Evolutionary conservation across 352 stramenopile genomes (phyloP).

Genomic region (Phytophthora fragariaefolia): DNA sequence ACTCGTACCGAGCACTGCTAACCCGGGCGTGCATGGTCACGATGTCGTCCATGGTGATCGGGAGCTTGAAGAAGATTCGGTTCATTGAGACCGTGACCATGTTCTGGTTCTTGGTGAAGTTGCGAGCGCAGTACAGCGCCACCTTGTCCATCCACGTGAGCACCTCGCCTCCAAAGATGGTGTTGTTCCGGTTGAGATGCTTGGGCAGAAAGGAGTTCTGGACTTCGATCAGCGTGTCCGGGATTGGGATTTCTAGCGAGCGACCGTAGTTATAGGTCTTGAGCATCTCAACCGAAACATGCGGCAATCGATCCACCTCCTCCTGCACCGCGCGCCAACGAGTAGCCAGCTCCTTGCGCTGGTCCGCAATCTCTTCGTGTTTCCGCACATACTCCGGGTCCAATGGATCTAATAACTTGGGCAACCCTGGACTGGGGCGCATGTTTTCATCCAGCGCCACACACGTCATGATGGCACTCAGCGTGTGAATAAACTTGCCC

Average conservation of each 20-base stretch:
- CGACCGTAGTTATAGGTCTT: constrained; percentile 46
- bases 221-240: constrained; percentile 74
- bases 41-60: constrained; percentile 71
- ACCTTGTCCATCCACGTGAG: constrained; percentile 78
- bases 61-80: constrained; percentile 76
- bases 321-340: constrained; percentile 73
- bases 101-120: constrained; percentile 74
- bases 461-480: constrained; percentile 77
- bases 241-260: constrained; percentile 57
- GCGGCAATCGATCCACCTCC: constrained; percentile 65
- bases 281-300: constrained; percentile 70
- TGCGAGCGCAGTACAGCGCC: constrained; percentile 65
- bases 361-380: constrained; percentile 59
- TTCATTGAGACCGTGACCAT: constrained; percentile 77
- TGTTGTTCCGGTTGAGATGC: constrained; percentile 80
- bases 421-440: constrained; percentile 57
- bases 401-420: constrained; percentile 47
- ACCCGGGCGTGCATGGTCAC: constrained; percentile 71
- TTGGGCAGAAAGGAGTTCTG: constrained; percentile 80
- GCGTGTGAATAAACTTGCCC: constrained; percentile 68
- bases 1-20: constrained; percentile 56
- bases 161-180: constrained; percentile 76
- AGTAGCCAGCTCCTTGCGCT: constrained; percentile 67
- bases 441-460: constrained; percentile 74
- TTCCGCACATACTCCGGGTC: constrained; percentile 56